Evolutionary conservation across 139 green algal species (phyloP), one percentile per base, ranked within the genome.

Genomic region (Chlorella ohadii): DNA sequence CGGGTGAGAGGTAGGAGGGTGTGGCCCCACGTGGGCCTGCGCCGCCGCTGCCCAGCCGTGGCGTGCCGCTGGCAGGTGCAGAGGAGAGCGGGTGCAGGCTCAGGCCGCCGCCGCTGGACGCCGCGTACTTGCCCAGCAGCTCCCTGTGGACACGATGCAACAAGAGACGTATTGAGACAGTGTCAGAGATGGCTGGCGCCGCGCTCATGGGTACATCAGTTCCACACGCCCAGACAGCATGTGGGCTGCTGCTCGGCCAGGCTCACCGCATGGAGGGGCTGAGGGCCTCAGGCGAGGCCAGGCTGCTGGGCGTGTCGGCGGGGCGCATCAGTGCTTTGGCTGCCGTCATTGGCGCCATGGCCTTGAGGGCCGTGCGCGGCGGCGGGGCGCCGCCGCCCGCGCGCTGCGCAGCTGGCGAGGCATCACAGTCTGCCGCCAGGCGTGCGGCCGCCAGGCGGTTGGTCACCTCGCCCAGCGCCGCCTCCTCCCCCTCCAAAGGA

Each of bases 51-150:
- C 28, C n/a, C 63, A 36, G 63, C 28, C 25, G 63, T 16, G 63
- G 63, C 31, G 63, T 72, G 70, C 38, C 70, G 38, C 70, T 38
- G 39, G 9, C n/a, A 7, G 63, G 63, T 2, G 23, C 19, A 9
- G 36, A 70, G 57, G 34, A 27, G 3, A 23, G 56, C 25, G 27
- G 72, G 41, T 78, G 70, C 70, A 47, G 59, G 70, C 70, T 47
- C 12, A 59, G 51, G 47, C 34, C 59, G 55, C 72, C 17, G 66
- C 36, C 47, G 80, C n/a, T 55, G 20, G 84, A 74, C 1, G 72
- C n/a, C 2, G 79, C 86, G 44, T 89, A 89, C 80, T 89, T 89
- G 38, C 86, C 86, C 28, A 89, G 81, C 47, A 89, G 84, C 79
- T 87, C 71, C 55, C 81, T 86, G 81, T 57, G 20, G 51, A 19